Evolutionary conservation across 176 grass and related monocot species (phyloP).

Genomic region (Triticum timopheevii): DNA sequence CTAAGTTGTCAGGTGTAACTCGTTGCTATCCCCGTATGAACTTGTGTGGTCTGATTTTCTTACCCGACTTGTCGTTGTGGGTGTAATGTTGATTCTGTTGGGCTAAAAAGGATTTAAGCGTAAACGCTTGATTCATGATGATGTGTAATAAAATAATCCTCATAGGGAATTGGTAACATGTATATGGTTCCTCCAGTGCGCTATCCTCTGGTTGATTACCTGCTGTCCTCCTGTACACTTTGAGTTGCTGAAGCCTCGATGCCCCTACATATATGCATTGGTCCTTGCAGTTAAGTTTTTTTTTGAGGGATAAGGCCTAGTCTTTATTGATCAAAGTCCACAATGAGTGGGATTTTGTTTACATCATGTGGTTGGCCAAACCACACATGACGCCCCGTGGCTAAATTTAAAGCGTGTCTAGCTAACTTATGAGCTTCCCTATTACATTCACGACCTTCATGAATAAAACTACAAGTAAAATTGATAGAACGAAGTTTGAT

Average conservation of each 20-base stretch:
- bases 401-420: too few species aligned
- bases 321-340: too few species aligned
- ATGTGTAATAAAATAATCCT: background rate
- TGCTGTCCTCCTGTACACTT: background rate
- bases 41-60: background rate
- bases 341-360: too few species aligned
- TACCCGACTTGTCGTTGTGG: background rate
- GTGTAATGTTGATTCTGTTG: background rate
- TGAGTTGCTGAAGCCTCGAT: background rate
- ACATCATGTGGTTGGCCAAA: too few species aligned
- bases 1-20: background rate
- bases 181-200: background rate
- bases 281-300: background rate
- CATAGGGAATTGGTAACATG: background rate
- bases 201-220: background rate
- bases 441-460: too few species aligned
- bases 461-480: too few species aligned
- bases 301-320: too few species aligned
- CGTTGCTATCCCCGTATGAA: background rate
- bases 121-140: background rate
- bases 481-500: too few species aligned
- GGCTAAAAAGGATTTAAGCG: background rate
- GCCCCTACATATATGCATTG: too few species aligned
- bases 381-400: too few species aligned
- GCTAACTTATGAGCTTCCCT: too few species aligned